Conservation (phyloP, 2,329 filamentous ascomycete species). For the Trichoderma koningii region DNA sequence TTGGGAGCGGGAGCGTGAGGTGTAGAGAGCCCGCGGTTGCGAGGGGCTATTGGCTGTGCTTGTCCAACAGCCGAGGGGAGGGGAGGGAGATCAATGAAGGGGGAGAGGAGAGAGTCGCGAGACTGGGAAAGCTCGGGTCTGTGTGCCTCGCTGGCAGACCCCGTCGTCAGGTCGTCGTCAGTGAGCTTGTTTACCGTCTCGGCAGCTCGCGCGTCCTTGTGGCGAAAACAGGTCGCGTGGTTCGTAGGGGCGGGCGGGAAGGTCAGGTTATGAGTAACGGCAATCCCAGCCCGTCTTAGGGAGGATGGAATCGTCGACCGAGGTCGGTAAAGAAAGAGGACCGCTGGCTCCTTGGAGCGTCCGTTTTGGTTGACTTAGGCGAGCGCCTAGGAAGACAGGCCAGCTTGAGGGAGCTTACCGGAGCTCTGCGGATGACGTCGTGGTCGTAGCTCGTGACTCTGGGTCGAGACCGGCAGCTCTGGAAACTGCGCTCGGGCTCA, state of each 20-base stretch:
- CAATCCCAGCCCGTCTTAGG: slow-evolving; percentile 43
- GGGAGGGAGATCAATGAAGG: neutral
- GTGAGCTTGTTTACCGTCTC: neutral
- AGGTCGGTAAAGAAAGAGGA: slow-evolving; percentile 52
- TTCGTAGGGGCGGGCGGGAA: neutral
- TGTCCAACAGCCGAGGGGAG: neutral
- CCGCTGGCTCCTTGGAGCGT: slow-evolving; percentile 50
- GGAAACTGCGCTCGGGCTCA: slow-evolving; percentile 26
- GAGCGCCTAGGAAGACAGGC: slow-evolving; percentile 33
- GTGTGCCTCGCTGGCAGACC: slow-evolving; percentile 32
- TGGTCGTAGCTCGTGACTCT: slow-evolving; percentile 27
- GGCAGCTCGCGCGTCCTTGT: slow-evolving; percentile 1
- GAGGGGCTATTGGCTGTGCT: neutral
- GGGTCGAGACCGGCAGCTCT: slow-evolving; percentile 28
- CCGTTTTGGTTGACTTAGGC: slow-evolving; percentile 51
- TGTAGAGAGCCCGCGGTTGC: slow-evolving; percentile 14
- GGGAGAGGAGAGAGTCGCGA: slow-evolving; percentile 34
- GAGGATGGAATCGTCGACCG: slow-evolving; percentile 56
- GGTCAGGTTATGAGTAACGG: slow-evolving; percentile 8
- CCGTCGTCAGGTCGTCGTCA: slow-evolving; percentile 26
- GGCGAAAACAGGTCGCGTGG: neutral
- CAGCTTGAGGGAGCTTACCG: slow-evolving; percentile 32
- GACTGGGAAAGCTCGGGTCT: slow-evolving; percentile 24
- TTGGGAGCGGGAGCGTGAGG: slow-evolving; percentile 14
- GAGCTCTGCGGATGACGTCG: slow-evolving; percentile 31